phyloP scores from a whole-genome alignment of 2,329 filamentous ascomycete species.

The Neopestalotiopsis sp. region DNA sequence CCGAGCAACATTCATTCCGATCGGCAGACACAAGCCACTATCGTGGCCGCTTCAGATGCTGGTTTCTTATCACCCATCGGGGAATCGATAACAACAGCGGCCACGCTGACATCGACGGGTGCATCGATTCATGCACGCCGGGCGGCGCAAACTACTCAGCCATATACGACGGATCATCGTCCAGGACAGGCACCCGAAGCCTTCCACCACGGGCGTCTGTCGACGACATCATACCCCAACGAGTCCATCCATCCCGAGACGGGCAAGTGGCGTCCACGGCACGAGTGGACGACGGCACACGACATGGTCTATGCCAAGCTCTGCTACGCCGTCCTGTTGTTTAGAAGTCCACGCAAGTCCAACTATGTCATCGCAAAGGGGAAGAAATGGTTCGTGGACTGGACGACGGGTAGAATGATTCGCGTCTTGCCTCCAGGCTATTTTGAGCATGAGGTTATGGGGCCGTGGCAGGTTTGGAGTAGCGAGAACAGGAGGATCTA shows the following conservation, averaged over 20 bases:
- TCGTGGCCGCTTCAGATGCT: too few relatives aligned
- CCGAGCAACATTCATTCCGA: not conserved
- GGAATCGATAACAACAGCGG: not conserved
- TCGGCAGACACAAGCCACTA: not conserved
- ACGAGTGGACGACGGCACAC: constrained; percentile 59
- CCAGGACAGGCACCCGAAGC: constrained; percentile 18
- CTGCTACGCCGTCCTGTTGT: constrained; percentile 63
- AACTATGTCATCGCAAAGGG: constrained; percentile 62
- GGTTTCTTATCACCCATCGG: not conserved
- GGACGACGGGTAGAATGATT: constrained; percentile 60
- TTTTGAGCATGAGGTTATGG: constrained; percentile 54
- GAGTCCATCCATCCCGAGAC: constrained; percentile 51
- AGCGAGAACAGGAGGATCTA: constrained; percentile 54
- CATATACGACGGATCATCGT: not conserved
- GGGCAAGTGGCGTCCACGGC: constrained; percentile 61
- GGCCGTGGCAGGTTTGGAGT: constrained; percentile 55
- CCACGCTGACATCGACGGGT: not conserved
- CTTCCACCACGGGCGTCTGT: constrained; percentile 43
- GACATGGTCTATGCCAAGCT: constrained; percentile 65
- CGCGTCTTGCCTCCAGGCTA: constrained; percentile 60
- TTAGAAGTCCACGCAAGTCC: constrained; percentile 61
- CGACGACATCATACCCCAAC: constrained; percentile 51
- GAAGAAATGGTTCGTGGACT: constrained; percentile 65
- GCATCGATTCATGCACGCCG: not conserved
- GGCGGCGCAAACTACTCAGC: not conserved